phyloP scores from a whole-genome alignment of 768 basidiomycete species.

The Dendrothele bispora region DNA sequence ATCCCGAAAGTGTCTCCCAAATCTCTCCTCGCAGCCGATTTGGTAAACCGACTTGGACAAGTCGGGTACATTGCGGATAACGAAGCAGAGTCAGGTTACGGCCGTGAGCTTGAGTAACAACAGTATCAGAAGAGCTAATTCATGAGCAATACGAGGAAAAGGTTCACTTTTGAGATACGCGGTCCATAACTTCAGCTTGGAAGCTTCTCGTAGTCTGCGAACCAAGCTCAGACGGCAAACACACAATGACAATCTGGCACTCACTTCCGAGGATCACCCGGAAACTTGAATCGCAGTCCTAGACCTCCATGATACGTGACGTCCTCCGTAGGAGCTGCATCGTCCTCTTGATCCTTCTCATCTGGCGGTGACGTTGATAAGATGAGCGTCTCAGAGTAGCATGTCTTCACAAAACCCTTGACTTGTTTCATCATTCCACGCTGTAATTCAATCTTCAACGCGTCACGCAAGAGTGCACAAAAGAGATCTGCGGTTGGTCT shows the following conservation, averaged over 20 bases:
- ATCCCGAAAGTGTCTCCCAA: conserved; percentile 97
- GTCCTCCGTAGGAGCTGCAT: conserved; percentile 51
- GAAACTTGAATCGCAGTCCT: conserved; percentile 83
- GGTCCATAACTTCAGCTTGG: conserved; percentile 95
- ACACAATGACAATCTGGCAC: conserved; percentile 18
- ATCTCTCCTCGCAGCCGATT: conserved; percentile 94
- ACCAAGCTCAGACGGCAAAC: not conserved
- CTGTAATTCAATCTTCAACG: conserved; percentile 86
- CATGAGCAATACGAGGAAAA: conserved; percentile 17
- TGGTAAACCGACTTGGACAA: conserved; percentile 95
- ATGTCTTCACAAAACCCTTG: conserved; percentile 87
- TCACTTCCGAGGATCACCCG: conserved; percentile 90
- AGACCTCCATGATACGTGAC: conserved; percentile 74
- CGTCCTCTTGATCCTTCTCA: conserved; percentile 68
- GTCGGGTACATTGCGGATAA: conserved; percentile 95
- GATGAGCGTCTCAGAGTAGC: conserved; percentile 91
- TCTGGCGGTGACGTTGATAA: conserved; percentile 57
- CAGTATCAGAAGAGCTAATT: conserved; percentile 8
- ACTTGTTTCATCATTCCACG: conserved; percentile 92
- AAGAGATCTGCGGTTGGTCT: conserved; percentile 93
- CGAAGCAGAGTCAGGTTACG: conserved; percentile 93
- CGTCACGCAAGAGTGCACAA: conserved; percentile 84
- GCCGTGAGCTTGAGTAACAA: conserved; percentile 69
- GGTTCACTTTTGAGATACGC: conserved; percentile 72
- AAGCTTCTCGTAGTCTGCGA: conserved; percentile 78